Base-by-base conservation (phyloP, 1,284 basidiomycete species). In the Wolfiporia cocos region DNA sequence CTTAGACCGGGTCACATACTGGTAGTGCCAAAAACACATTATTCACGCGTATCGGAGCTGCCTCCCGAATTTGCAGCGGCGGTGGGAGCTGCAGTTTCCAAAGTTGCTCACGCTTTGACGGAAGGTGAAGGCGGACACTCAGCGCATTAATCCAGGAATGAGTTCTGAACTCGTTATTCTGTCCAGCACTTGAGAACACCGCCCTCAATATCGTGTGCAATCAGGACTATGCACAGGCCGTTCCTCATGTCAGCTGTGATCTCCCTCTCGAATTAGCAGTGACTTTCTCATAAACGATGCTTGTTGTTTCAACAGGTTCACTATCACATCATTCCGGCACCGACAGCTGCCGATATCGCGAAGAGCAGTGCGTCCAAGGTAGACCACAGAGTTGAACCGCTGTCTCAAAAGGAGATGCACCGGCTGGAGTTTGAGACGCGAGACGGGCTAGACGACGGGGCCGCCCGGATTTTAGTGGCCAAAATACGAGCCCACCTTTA, bases 171-270 rank as follows among this genome's bases (percentile, higher is more conserved):
- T n/a, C n/a, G n/a, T n/a, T n/a, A n/a, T n/a, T n/a, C n/a, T n/a
- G n/a, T 22, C 1, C 41, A 86, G 84, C 78, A 2, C 49, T 84
- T 14, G 67, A 73, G 9, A 80, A 86, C 51, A 81, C 78, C 4
- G 81, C 67, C 7, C 64, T 86, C 38, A 86, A 86, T 55, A 72
- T 87, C 6, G 83, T 86, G 3, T 84, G 81, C 51, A 86, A 86
- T 55, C 85, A 89, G 59, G 83, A 87, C 57, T 87, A 90, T 53
- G 85, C 82, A 0, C 85, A 89, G 55, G 81, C 81, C 5, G 83
- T 89, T 3, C 78, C 77, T n/a, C 86, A 89, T 65, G 83, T 86
- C 48, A 44, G 77, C 64, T 20, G 17, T 18, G 10, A 17, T 32
- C n/a, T 9, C 32, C 29, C 19, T 17, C 17, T 18, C 20, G 23